A percentile compares a stretch with the other conserved stretches of the same genome.
Conservation (phyloP, 2,329 filamentous ascomycete genomes). For the Claviceps purpurea region DNA sequence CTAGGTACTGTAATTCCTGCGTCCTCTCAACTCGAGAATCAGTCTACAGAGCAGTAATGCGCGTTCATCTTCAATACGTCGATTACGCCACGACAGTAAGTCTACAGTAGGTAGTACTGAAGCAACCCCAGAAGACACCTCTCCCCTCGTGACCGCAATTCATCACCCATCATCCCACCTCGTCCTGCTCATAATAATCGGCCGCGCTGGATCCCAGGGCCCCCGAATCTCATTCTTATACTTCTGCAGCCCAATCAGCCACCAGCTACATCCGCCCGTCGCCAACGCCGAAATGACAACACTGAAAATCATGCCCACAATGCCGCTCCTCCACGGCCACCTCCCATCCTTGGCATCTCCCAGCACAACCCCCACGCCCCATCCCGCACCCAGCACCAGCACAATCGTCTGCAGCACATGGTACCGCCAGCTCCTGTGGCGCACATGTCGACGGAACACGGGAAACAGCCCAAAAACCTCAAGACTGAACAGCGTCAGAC, state of each 20-base stretch:
- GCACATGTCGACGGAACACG: constrained; percentile 84
- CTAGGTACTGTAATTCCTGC: no score
- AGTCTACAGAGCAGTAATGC: no score
- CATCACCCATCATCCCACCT: constrained; percentile 30
- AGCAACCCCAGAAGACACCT: no score
- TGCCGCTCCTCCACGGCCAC: constrained; percentile 39
- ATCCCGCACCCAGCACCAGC: constrained; percentile 67
- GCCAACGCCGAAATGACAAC: constrained; percentile 60
- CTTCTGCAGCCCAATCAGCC: constrained; percentile 91
- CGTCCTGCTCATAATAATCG: constrained; percentile 61
- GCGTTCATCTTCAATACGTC: no score
- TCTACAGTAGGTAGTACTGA: no score
- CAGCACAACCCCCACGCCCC: constrained; percentile 56
- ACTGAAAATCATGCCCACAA: constrained; percentile 65
- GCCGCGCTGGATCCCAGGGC: constrained; percentile 91
- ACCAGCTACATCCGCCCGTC: constrained; percentile 95
- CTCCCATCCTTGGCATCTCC: constrained; percentile 26
- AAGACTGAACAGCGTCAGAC: constrained; percentile 87
- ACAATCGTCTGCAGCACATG: constrained; percentile 64
- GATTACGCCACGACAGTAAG: no score
- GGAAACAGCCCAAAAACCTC: constrained; percentile 95
- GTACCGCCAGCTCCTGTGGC: constrained; percentile 67
- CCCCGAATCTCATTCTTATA: constrained; percentile 99
- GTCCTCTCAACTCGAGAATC: no score
- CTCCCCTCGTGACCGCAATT: no score